Evolutionary conservation across 2,329 filamentous ascomycete species (phyloP).

Genomic region (Sporothrix inflata): DNA sequence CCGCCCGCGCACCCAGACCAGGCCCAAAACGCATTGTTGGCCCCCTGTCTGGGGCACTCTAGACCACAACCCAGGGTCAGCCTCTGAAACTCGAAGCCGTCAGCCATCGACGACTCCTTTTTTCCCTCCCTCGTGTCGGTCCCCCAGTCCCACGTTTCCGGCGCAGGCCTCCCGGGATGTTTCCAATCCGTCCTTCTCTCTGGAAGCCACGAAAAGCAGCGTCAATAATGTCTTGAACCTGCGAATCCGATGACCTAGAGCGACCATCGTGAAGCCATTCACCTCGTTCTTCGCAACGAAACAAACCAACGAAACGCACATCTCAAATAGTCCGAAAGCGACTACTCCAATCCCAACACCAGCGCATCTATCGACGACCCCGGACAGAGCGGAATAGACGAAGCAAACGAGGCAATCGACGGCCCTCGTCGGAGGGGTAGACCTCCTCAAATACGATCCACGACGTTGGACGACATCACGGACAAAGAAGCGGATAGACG

Average conservation of each 20-base stretch:
- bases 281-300: background rate
- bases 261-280: background rate
- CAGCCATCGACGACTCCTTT: constrained; percentile 20
- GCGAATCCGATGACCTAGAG: background rate
- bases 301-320: background rate
- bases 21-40: background rate
- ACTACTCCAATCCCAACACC: background rate
- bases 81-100: constrained; percentile 18
- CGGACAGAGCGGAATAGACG: constrained; percentile 5
- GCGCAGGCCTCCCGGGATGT: constrained; percentile 16
- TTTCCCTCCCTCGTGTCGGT: background rate
- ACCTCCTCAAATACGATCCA: background rate
- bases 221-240: background rate
- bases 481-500: background rate
- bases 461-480: background rate
- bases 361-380: background rate
- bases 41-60: background rate
- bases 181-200: constrained; percentile 12
- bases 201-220: background rate
- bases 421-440: background rate
- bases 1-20: background rate
- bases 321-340: background rate
- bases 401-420: background rate
- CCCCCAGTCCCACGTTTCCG: constrained; percentile 13
- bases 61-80: background rate